Evolutionary conservation across 768 basidiomycete species (phyloP).

Genomic region (Boletellus ananas): DNA sequence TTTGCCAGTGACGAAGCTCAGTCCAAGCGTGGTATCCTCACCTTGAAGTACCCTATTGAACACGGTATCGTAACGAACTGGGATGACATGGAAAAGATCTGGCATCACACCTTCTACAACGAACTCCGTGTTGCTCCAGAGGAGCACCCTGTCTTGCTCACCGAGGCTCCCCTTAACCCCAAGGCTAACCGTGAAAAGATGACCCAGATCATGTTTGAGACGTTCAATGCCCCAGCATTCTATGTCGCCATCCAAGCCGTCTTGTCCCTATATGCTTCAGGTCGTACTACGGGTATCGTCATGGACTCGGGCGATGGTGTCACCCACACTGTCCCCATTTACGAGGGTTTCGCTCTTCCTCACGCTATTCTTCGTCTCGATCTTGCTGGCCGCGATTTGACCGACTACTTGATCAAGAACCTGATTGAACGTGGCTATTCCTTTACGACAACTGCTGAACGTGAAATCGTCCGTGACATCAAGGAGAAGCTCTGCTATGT

Average conservation of each 20-base stretch:
- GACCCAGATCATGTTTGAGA: constrained; percentile 81
- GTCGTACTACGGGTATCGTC: constrained; percentile 93
- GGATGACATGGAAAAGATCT: constrained; percentile 99
- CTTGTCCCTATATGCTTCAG: constrained; percentile 82
- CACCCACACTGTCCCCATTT: constrained; percentile 93
- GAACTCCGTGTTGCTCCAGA: constrained; percentile 76
- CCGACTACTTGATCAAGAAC: constrained; percentile 78
- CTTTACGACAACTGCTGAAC: constrained; percentile 91
- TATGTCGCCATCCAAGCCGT: constrained; percentile 75
- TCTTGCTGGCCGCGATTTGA: constrained; percentile 89
- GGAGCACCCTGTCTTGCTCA: constrained; percentile 69
- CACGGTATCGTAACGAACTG: constrained; percentile 97
- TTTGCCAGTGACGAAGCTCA: constrained; percentile 77
- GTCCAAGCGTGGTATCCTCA: constrained; percentile 92
- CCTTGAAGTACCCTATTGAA: constrained; percentile 90
- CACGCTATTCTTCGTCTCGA: constrained; percentile 93
- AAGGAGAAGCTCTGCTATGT: constrained; percentile 94
- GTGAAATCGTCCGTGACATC: constrained; percentile 94
- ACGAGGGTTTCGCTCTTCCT: constrained; percentile 90
- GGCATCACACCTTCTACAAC: constrained; percentile 95
- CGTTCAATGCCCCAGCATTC: constrained; percentile 72
- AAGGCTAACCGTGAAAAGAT: constrained; percentile 72
- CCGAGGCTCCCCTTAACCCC: constrained; percentile 71
- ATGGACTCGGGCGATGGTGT: constrained; percentile 97
- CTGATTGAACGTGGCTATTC: constrained; percentile 89